Base-by-base conservation (phyloP, 495 filamentous ascomycete species). In the Collariella sp. region DNA sequence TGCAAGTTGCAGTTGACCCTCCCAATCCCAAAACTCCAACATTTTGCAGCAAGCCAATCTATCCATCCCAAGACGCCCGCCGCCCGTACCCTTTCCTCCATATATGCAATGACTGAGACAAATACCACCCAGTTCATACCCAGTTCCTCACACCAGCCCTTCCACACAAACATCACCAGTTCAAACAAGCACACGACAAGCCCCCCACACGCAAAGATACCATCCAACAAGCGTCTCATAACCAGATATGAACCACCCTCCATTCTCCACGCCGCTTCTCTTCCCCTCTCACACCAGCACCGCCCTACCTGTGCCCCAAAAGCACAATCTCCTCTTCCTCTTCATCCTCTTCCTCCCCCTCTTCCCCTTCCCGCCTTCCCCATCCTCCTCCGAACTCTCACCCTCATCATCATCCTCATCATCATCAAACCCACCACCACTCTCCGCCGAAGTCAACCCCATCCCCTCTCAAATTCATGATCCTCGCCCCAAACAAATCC, bases 291-390 rank as follows among this genome's bases (percentile, higher is more conserved):
- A 23, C n/a, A 3, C 2, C 19, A 46, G 22, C 41, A 39, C 20
- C 31, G 0, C 23, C 38, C 46, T 56, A 59, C 26, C 57, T 23
- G 19, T 59, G 57, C 34, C 57, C 57, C 44, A 59, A 22, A 1
- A 59, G 48, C 40, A 55, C 2, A 12, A 59, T 59, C 43, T 55
- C 57, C 26, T 59, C 49, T 34, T 51, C 52, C 24, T 59, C 57
- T 5, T 59, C 57, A 1, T 59, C 57, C 1, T 54, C 56, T 5
- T 57, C 55, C 3, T 52, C 47, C 16, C 55, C 56, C 3, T 55
- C 57, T 1, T 39, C 41, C 5, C 48, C 47, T 55, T 47, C 26
- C 45, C 54, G 6, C 38, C 46, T 4, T 38, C 46, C 7, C 19
- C 43, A 4, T n/a, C 22, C 20, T 46, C 42, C 7, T 55, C 52